These are phyloP conservation scores for Dipteronia sinensis DNA, from an alignment of 345 rosid genomes.

Conservation along the genomic window DNA sequence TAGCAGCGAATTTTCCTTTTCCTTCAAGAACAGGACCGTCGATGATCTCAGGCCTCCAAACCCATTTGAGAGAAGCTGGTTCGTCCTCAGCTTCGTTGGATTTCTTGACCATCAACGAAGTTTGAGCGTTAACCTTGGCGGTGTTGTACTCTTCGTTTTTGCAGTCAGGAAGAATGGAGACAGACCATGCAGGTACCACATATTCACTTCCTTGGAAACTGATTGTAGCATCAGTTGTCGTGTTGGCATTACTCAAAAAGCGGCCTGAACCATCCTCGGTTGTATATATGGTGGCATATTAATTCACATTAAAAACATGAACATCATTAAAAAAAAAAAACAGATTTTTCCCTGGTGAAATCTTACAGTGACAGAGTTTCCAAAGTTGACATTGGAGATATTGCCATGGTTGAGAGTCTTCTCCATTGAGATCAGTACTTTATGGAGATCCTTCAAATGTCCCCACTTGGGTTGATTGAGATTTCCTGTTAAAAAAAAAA, in stretches of 20 bases:
- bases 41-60: slow-evolving; percentile 58
- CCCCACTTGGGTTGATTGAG: slow-evolving; percentile 82
- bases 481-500: slow-evolving; percentile 47
- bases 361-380: slow-evolving; percentile 43
- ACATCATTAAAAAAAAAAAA: not conserved
- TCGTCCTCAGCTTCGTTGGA: slow-evolving; percentile 33
- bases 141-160: slow-evolving; percentile 55
- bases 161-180: slow-evolving; percentile 72
- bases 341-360: too few relatives aligned
- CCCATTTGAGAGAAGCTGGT: slow-evolving; percentile 38
- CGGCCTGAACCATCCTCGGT: slow-evolving; percentile 44
- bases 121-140: slow-evolving; percentile 66
- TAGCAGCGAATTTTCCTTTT: slow-evolving; percentile 32
- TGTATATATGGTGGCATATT: slow-evolving; percentile 54
- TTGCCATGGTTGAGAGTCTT: slow-evolving; percentile 52
- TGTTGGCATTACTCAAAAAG: slow-evolving; percentile 51
- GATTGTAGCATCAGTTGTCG: slow-evolving; percentile 39
- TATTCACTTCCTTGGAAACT: slow-evolving; percentile 50
- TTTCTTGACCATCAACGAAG: slow-evolving; percentile 41
- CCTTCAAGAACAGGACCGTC: slow-evolving; percentile 30
- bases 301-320: not conserved
- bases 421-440: slow-evolving; percentile 48
- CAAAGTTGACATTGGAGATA: slow-evolving; percentile 33
- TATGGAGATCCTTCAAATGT: slow-evolving; percentile 69
- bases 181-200: slow-evolving; percentile 76